Conservation (phyloP, 73 alveolate genomes). For the Uronychia setigera region DNA sequence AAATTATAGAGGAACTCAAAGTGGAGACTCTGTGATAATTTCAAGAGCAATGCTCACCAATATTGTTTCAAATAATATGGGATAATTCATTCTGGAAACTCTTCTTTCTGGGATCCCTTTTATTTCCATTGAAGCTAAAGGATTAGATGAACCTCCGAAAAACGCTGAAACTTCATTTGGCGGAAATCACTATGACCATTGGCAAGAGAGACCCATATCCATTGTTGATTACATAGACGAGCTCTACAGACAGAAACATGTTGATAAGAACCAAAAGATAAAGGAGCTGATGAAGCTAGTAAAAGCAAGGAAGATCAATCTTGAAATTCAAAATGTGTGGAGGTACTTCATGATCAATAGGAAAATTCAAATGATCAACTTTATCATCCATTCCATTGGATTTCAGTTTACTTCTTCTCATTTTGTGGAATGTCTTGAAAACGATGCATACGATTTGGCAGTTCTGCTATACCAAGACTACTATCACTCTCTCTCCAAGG, state of each 20-base stretch:
- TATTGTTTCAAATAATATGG: not conserved
- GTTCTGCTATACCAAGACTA: conserved; percentile 60
- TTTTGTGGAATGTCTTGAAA: conserved; percentile 50
- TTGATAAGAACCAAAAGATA: not conserved
- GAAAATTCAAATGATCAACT: not conserved
- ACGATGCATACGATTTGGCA: conserved; percentile 66
- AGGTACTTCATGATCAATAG: not conserved
- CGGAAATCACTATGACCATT: not conserved
- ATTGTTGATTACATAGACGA: not conserved
- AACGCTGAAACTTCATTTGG: not conserved
- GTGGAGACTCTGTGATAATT: not conserved
- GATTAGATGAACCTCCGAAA: too few relatives aligned
- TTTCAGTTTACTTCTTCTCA: conserved; percentile 9
- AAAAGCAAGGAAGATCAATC: not conserved
- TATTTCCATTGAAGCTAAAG: not conserved
- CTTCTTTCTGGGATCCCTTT: not conserved
- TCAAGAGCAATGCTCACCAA: not conserved
- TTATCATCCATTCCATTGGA: not conserved
- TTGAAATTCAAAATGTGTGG: not conserved
- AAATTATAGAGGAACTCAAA: not conserved
- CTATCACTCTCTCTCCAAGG: not conserved
- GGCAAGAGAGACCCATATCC: not conserved
- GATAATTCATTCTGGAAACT: not conserved
- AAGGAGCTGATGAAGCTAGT: not conserved
- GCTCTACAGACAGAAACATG: not conserved